Evolutionary conservation across 2,329 filamentous ascomycete species (phyloP).

Genomic region (Polytolypa hystricis): DNA sequence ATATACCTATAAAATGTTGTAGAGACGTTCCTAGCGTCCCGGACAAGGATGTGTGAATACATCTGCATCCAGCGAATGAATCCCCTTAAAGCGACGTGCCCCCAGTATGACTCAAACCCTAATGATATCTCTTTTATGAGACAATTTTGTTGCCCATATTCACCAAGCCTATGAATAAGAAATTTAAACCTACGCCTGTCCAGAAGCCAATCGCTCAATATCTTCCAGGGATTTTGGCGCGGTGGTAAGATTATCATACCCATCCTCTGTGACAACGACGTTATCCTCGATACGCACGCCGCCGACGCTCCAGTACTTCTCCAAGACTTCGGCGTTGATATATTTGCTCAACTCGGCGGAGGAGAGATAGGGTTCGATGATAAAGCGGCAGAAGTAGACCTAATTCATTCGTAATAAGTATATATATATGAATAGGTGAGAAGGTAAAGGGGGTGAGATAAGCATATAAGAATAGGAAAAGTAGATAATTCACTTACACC

Average conservation of each 20-base stretch:
- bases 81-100: too few relatives aligned
- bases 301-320: constrained; percentile 77
- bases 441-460: not conserved
- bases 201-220: constrained; percentile 45
- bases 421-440: not conserved
- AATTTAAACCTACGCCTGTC: too few relatives aligned
- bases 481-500: constrained; percentile 47
- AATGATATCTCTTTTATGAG: too few relatives aligned
- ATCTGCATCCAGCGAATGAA: too few relatives aligned
- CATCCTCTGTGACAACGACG: constrained; percentile 64
- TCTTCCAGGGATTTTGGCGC: constrained; percentile 64
- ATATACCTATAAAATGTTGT: too few relatives aligned
- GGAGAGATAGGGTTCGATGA: constrained; percentile 67
- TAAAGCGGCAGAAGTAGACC: constrained; percentile 87
- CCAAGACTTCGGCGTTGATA: constrained; percentile 62
- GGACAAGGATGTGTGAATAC: too few relatives aligned
- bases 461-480: constrained; percentile 2
- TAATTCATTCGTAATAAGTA: constrained; percentile 18
- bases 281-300: constrained; percentile 92
- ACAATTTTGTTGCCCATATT: too few relatives aligned
- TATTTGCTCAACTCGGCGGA: constrained; percentile 62
- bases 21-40: too few relatives aligned
- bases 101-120: too few relatives aligned
- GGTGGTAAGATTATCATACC: constrained; percentile 72
- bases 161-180: too few relatives aligned